A percentile compares a stretch with the other conserved stretches of the same genome.
Conservation (phyloP, 1,284 basidiomycete genomes). For the Taiwanofungus camphoratus region DNA sequence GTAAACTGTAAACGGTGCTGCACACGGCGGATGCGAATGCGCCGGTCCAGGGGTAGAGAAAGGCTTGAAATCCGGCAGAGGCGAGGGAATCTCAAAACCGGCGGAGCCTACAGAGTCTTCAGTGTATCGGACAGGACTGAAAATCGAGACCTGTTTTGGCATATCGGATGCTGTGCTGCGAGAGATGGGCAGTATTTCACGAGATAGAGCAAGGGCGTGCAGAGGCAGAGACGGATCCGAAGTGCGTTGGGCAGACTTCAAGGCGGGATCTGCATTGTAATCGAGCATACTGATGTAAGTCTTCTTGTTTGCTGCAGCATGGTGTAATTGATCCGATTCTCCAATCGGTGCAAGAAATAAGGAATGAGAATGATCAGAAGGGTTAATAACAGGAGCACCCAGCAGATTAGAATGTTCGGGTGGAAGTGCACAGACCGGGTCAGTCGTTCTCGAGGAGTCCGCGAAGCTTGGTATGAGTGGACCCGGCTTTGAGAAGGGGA, state of each 20-base stretch:
- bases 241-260: not conserved
- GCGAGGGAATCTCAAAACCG: not conserved
- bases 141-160: too few species aligned
- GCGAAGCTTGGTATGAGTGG: slow-evolving; percentile 1
- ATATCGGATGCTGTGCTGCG: not conserved
- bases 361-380: not conserved
- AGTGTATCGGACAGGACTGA: too few species aligned
- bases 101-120: not conserved
- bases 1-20: slow-evolving; percentile 31
- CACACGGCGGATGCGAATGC: slow-evolving; percentile 18
- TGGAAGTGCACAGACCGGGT: not conserved
- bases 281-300: not conserved
- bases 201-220: too few species aligned
- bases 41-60: slow-evolving; percentile 18
- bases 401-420: not conserved
- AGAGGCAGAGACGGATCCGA: not conserved
- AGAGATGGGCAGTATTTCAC: not conserved
- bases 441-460: not conserved
- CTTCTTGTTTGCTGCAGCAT: not conserved
- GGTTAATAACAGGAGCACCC: not conserved
- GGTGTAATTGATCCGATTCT: not conserved
- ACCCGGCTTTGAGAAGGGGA: slow-evolving; percentile 13
- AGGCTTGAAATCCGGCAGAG: slow-evolving; percentile 1
- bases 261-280: not conserved
- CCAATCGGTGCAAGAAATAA: not conserved